phyloP scores from a whole-genome alignment of 2,329 filamentous ascomycete species.

The Diplodia sapinea region DNA sequence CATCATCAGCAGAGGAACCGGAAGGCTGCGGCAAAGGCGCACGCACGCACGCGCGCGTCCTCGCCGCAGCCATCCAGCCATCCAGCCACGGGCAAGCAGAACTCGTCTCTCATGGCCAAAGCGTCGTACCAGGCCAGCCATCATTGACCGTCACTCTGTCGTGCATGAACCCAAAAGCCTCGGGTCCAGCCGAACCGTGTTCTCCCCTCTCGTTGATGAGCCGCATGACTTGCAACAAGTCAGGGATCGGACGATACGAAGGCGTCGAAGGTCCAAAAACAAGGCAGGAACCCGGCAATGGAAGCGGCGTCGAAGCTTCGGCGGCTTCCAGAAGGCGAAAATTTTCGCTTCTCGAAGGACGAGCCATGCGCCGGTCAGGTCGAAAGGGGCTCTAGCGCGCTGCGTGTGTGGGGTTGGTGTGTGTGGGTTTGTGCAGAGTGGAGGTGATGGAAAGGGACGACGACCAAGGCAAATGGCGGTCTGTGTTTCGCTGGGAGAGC shows the following conservation, averaged over 20 bases:
- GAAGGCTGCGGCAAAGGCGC: background rate
- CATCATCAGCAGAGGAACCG: no score
- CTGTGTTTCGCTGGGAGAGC: no score
- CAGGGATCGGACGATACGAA: background rate
- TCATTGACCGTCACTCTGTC: background rate
- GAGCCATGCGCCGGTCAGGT: background rate
- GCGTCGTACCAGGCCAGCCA: background rate
- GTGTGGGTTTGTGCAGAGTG: background rate
- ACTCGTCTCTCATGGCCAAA: background rate
- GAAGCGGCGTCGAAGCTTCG: background rate
- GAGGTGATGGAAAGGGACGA: no score
- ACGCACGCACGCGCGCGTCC: background rate
- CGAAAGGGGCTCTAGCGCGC: slow-evolving; percentile 1
- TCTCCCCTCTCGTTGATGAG: no score
- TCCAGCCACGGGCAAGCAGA: background rate
- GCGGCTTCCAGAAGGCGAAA: background rate
- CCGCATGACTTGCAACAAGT: no score
- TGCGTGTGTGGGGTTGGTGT: background rate
- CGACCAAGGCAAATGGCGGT: no score
- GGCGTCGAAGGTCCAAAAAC: background rate
- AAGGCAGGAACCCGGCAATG: background rate
- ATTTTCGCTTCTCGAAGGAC: no score
- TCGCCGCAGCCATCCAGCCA: no score
- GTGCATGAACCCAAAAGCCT: background rate
- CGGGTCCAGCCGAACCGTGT: background rate